phyloP scores from a whole-genome alignment of 345 rosid species.

The Noccaea caerulescens region DNA sequence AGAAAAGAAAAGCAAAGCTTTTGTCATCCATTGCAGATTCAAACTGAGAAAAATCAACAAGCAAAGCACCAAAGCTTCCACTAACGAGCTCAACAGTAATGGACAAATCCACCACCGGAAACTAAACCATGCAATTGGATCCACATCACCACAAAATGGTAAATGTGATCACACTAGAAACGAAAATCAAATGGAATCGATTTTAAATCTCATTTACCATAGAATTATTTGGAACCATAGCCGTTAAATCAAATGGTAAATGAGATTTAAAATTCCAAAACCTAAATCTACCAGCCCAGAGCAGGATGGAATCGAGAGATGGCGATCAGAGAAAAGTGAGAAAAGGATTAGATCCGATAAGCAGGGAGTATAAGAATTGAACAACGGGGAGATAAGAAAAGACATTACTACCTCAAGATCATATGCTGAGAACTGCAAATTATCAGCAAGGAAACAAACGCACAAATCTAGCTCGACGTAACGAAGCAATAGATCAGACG shows the following conservation, averaged over 20 bases:
- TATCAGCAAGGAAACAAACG: neutral
- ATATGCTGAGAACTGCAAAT: constrained; percentile 23
- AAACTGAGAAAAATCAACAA: constrained; percentile 15
- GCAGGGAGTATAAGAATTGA: neutral
- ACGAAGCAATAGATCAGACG: constrained; percentile 9
- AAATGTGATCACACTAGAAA: neutral
- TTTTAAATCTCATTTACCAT: no score
- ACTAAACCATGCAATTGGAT: constrained; percentile 23
- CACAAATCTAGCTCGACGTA: constrained; percentile 1
- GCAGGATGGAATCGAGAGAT: constrained; percentile 7
- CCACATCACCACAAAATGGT: neutral
- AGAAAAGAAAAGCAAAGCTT: constrained; percentile 11
- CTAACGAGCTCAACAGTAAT: constrained; percentile 13
- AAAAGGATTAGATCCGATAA: constrained; percentile 41
- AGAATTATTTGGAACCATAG: no score
- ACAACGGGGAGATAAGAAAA: neutral
- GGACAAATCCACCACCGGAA: neutral
- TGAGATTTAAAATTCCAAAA: neutral
- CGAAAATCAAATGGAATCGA: neutral
- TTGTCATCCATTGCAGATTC: constrained; percentile 12
- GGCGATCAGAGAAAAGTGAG: constrained; percentile 2
- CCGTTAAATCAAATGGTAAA: neutral
- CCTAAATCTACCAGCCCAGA: constrained; percentile 26
- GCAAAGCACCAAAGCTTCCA: constrained; percentile 1
- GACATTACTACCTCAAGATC: constrained; percentile 37